Evolutionary conservation across 805 yeast species (phyloP), one percentile per base, ranked within the genome.

Genomic region (Komagataella phaffii): DNA sequence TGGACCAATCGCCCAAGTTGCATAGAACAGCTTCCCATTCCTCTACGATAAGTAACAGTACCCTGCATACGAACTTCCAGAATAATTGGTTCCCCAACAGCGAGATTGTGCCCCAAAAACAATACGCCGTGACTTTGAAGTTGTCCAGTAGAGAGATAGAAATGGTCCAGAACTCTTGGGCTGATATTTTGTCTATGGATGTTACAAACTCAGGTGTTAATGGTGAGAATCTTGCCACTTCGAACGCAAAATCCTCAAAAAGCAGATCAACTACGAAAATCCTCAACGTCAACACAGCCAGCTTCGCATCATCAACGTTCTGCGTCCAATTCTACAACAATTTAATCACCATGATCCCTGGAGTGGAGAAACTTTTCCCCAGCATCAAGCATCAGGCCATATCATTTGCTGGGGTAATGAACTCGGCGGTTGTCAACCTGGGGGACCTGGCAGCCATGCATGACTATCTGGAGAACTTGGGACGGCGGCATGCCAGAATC

Each of bases 251-350:
- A 54, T 30, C 40, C 40, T 30, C 40, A 10, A 30, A 30, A 10
- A 30, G 40, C 30, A 17, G 49, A 8, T 24, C 47, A 58, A 58
- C 47, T 50, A n/a, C 60, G 2, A 54, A n/a, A 46, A 61, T 10
- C 72, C 72, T 50, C 30, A 45, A 24, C 40, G 40, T 30, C 40
- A 24, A 45, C 17, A 45, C 47, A 21, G 24, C 47, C 17, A 45
- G 24, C 17, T 79, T 67, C 57, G 74, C 75, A 24, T 74, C 77
- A 18, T 79, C 87, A 1, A 65, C 84, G 30, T 87, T 87, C 62
- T 85, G 91, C 60, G 73, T 81, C 51, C 95, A 87, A 62, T 77
- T 87, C 61, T 87, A 86, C 65, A 76, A 80, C 50, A 87, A 85
- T 60, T 65, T 87, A 50, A 67, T 86, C 44, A 64, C 77, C 0